Conservation (phyloP, 2,329 filamentous ascomycete species). For the Alternaria sp. region DNA sequence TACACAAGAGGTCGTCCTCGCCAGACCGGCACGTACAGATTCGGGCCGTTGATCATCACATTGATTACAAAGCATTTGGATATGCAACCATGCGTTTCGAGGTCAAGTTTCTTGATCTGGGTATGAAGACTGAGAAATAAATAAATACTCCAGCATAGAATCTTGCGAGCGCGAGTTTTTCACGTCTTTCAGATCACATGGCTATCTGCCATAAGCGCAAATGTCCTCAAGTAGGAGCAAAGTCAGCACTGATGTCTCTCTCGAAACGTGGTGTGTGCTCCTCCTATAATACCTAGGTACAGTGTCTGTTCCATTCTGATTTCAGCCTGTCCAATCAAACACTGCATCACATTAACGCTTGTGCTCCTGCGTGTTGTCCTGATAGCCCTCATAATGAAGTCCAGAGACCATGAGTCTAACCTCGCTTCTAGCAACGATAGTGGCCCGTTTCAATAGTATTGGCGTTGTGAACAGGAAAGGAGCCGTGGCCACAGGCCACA, state of each 20-base stretch:
- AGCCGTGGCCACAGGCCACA: conserved; percentile 22
- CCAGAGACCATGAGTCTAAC: conserved; percentile 29
- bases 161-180: background rate
- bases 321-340: background rate
- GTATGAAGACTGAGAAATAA: no score
- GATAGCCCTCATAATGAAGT: conserved; percentile 17
- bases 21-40: no score
- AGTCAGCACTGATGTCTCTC: background rate
- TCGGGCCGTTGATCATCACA: no score
- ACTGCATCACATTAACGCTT: background rate
- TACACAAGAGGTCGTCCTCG: no score
- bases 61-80: no score
- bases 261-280: background rate
- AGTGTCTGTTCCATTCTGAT: background rate
- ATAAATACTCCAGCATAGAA: no score
- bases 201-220: background rate
- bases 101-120: no score
- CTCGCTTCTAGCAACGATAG: conserved; percentile 17
- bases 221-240: background rate
- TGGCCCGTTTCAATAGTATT: conserved; percentile 28
- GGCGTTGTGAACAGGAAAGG: conserved; percentile 21
- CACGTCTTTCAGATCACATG: background rate
- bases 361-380: background rate
- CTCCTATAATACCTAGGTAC: background rate
- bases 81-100: no score